Base-by-base conservation (phyloP, 2,329 filamentous ascomycete genomes). In the Neospermospora avenae region DNA sequence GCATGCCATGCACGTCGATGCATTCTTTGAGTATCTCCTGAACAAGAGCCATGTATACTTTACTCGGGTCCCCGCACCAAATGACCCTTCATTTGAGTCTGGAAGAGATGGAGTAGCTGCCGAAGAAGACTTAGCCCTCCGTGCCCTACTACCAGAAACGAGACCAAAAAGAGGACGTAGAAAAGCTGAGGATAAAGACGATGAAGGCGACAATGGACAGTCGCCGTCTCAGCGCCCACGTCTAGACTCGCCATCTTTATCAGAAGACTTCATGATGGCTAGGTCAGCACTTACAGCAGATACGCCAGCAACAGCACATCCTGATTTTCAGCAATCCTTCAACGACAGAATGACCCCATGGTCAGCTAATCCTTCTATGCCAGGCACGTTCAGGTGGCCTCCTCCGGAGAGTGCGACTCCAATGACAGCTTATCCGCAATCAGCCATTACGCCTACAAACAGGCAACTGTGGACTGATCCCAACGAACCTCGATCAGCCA, bases 1-100 rank as follows among this genome's bases (percentile, higher is more conserved):
- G 90, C 91, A 91, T 72, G 93, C 92, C 4, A 93, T 96, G 89
- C 93, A 96, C 73, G 86, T 96, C 55, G 91, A 96, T 78, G 90
- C 91, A 11, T 97, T 97, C 73, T 97, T 96, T 70, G 91, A 96
- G 72, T 97, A 91, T 72, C 84, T 96, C 20, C 81, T 93, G 63
- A 85, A 86, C 52, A 91, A 91, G 65, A 78, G 83, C 25, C 91
- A 96, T 73, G 76, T 84, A 0, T 97, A 97, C 74, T 96, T 88
- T 78, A 86, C 83, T 16, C 84, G 91, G 37, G 82, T 96, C 24
- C 92, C 92, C 0, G 77, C 81, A 5, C 80, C 82, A 14, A 78
- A 83, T 31, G 83, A 86, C 57, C 84, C 88, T 2, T 79, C 87
- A 37, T 82, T 83, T 25, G 81, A 86, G 41, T 80, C 83, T 34